Percentiles rank a stretch among this genome's conserved stretches.
Evolutionary conservation across 306 rosid genomes (phyloP).

Genomic region (Trifolium fragiferum): DNA sequence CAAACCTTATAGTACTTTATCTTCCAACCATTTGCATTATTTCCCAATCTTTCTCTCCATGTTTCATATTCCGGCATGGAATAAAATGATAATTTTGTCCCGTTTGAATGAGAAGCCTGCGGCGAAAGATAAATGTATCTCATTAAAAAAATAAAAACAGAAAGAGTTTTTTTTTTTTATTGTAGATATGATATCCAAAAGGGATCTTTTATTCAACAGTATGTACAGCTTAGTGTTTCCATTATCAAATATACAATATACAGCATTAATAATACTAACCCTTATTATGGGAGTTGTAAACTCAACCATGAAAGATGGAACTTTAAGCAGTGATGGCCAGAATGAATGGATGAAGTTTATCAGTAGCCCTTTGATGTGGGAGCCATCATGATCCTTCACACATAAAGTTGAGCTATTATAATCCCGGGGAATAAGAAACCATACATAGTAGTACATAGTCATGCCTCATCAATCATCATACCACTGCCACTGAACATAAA

Average conservation of each 20-base stretch:
- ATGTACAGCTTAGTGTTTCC: background rate
- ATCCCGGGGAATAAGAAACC: background rate
- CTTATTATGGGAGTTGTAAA: slow-evolving; percentile 91
- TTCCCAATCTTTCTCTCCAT: slow-evolving; percentile 81
- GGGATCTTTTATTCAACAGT: background rate
- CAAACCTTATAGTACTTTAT: slow-evolving; percentile 95
- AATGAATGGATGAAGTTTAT: slow-evolving; percentile 91
- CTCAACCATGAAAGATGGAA: slow-evolving; percentile 87
- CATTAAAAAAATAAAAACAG: background rate
- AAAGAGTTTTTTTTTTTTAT: too few relatives aligned
- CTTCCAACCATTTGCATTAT: slow-evolving; percentile 78
- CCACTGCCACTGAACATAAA: background rate
- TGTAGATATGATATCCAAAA: background rate
- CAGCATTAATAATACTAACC: slow-evolving; percentile 46
- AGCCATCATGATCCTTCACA: slow-evolving; percentile 89
- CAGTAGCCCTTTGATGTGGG: slow-evolving; percentile 92
- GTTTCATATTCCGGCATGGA: slow-evolving; percentile 82
- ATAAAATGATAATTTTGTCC: slow-evolving; percentile 77
- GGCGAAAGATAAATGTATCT: background rate
- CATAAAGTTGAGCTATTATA: slow-evolving; percentile 1
- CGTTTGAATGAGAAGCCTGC: slow-evolving; percentile 80
- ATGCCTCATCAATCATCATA: background rate
- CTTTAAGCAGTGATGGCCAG: slow-evolving; percentile 88
- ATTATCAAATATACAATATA: background rate
- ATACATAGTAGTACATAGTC: background rate